Evolutionary conservation across 1,284 basidiomycete species (phyloP).

Genomic region (Mycena sp.): DNA sequence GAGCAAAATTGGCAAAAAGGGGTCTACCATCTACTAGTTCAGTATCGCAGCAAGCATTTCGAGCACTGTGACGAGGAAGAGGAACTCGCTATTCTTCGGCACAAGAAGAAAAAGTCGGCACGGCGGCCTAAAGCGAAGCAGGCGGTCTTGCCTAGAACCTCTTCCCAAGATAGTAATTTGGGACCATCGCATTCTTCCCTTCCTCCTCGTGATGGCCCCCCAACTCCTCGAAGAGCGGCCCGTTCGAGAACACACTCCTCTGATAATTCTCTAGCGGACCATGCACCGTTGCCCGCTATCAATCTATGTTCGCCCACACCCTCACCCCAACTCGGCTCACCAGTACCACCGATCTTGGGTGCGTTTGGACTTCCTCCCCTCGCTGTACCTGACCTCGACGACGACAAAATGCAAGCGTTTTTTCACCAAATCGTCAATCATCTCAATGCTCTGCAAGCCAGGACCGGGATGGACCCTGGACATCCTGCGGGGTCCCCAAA

Average conservation of each 20-base stretch:
- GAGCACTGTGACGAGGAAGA: slow-evolving; percentile 75
- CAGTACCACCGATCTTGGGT: slow-evolving; percentile 33
- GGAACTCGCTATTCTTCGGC: slow-evolving; percentile 50
- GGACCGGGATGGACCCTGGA: slow-evolving; percentile 37
- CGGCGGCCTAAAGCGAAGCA: slow-evolving; percentile 32
- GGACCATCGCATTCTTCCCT: slow-evolving; percentile 47
- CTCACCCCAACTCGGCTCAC: slow-evolving; percentile 35
- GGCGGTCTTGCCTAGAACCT: slow-evolving; percentile 7
- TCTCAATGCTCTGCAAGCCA: slow-evolving; percentile 73
- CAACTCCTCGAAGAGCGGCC: slow-evolving; percentile 65
- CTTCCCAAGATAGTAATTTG: slow-evolving; percentile 31
- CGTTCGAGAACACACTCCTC: slow-evolving; percentile 37
- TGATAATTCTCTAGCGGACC: slow-evolving; percentile 32
- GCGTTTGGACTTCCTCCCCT: slow-evolving; percentile 50
- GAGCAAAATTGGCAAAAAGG: slow-evolving; percentile 93
- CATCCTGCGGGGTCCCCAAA: slow-evolving; percentile 31
- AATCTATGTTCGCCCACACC: slow-evolving; percentile 43
- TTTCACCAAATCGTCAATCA: slow-evolving; percentile 86
- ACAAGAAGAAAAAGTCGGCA: slow-evolving; percentile 43
- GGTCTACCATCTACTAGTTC: slow-evolving; percentile 86
- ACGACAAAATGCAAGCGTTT: slow-evolving; percentile 80
- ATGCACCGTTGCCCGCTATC: slow-evolving; percentile 31
- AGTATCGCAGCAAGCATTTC: slow-evolving; percentile 78
- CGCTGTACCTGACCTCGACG: slow-evolving; percentile 62
- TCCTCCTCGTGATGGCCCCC: slow-evolving; percentile 65